A percentile compares a stretch with the other conserved stretches of the same genome.
Evolutionary conservation across 176 grass and related monocot genomes (phyloP).

Genomic region (Carex pumila): DNA sequence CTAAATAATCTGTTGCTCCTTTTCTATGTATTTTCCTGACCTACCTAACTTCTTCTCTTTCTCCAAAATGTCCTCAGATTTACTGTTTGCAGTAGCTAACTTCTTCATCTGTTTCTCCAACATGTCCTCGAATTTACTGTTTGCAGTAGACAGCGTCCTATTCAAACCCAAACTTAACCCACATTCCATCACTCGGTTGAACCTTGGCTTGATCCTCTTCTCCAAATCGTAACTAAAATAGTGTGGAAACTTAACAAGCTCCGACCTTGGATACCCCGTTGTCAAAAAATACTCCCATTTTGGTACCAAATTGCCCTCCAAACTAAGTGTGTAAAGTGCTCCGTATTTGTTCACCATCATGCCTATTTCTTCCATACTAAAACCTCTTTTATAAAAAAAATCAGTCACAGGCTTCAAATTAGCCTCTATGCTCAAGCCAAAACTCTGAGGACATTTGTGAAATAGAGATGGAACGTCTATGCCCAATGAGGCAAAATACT

Average conservation of each 20-base stretch:
- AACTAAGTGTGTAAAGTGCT: slow-evolving; percentile 75
- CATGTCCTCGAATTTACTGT: slow-evolving; percentile 54
- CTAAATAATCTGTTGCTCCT: background rate
- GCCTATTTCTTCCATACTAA: slow-evolving; percentile 56
- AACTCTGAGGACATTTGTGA: slow-evolving; percentile 76
- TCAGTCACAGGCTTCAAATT: slow-evolving; percentile 77
- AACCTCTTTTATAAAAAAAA: slow-evolving; percentile 64
- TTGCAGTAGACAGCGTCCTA: slow-evolving; percentile 54
- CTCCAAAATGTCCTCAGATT: slow-evolving; percentile 52
- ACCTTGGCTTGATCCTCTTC: slow-evolving; percentile 64
- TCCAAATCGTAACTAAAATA: slow-evolving; percentile 87
- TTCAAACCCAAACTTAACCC: slow-evolving; percentile 68
- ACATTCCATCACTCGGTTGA: slow-evolving; percentile 40
- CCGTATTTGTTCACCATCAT: slow-evolving; percentile 73
- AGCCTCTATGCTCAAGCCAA: slow-evolving; percentile 69
- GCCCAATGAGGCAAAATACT: slow-evolving; percentile 71
- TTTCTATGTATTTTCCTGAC: background rate
- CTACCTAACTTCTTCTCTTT: slow-evolving; percentile 31
- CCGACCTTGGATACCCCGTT: slow-evolving; percentile 63
- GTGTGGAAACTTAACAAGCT: slow-evolving; percentile 91
- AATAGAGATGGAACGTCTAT: slow-evolving; percentile 55
- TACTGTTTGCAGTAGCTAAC: slow-evolving; percentile 39
- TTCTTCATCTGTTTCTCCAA: slow-evolving; percentile 40
- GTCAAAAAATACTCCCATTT: slow-evolving; percentile 82
- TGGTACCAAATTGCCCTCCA: slow-evolving; percentile 64